Base-by-base conservation (phyloP, 768 basidiomycete species). In the Gelatoporia subvermispora region DNA sequence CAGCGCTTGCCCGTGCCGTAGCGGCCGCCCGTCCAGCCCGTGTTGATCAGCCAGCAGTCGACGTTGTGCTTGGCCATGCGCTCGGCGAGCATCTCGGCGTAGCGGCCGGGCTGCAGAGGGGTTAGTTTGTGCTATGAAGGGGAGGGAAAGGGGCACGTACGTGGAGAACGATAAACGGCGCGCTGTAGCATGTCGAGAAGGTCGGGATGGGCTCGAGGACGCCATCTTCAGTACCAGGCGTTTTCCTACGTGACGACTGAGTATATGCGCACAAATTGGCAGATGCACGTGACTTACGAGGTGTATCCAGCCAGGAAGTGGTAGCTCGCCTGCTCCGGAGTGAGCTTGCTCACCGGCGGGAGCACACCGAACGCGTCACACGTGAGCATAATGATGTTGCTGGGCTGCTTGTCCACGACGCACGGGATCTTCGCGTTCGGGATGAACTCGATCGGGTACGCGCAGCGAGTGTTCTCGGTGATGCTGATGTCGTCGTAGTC, bases 381-480 rank as follows among this genome's bases (percentile, higher is more conserved):
- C 15, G 92, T 94, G 69, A 97, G 74, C 92, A 93, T 93, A 70
- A 94, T 88, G 68, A 93, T 94, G 70, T 92, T 96, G 63, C 78
- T 85, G 21, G 95, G 95, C 68, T 96, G 95, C 38, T 76, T 76
- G 58, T 88, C 75, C 60, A 92, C 88, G 37, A 82, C 59, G 71
- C 95, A 98, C 22, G 95, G 95, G 60, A 98, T 90, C 68, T 88
- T 80, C 50, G 95, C 94, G 64, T 96, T 94, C 53, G 89, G 84
- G 57, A 99, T 98, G 74, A 74, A 91, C 65, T 99, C 95, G 68
- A 99, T 99, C 9, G 96, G 95, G 72, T 99, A 98, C 22, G 95
- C 94, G 68, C 96, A 99, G 42, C 96, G 92, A 21, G 96, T 99
- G 76, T 99, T 99, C 72, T 99, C 96, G 10, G 96, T 99, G 70